phyloP scores from a whole-genome alignment of 2,329 filamentous ascomycete species.

The Tolypocladium sp. region DNA sequence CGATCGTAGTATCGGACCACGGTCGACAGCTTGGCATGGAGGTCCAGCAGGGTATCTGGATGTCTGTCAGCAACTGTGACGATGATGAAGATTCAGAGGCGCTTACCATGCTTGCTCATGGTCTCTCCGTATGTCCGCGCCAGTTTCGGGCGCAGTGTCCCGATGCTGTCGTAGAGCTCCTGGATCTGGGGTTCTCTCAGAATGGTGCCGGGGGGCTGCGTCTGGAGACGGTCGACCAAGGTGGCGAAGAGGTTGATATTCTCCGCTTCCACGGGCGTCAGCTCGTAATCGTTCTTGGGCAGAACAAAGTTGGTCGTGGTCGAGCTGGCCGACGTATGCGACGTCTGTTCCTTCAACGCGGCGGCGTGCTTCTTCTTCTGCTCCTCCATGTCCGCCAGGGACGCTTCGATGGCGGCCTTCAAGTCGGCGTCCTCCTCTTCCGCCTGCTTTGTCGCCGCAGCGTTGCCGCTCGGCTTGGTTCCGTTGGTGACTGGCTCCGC shows the following conservation, averaged over 20 bases:
- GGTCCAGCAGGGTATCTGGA: conserved; percentile 79
- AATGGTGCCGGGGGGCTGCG: conserved; percentile 91
- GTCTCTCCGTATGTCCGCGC: conserved; percentile 95
- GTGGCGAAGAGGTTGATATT: conserved; percentile 97
- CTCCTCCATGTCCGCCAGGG: conserved; percentile 92
- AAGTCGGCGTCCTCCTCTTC: conserved; percentile 91
- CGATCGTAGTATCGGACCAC: conserved; percentile 96
- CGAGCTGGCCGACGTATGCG: conserved; percentile 23
- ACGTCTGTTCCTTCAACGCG: conserved; percentile 70
- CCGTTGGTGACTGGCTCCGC: conserved; percentile 45
- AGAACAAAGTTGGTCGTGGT: conserved; percentile 43
- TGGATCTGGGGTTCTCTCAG: conserved; percentile 96
- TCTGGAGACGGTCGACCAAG: conserved; percentile 86
- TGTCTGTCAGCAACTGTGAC: conserved; percentile 7
- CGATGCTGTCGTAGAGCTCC: conserved; percentile 95
- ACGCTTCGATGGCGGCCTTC: conserved; percentile 91
- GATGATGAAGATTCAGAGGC: not conserved
- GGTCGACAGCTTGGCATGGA: conserved; percentile 90
- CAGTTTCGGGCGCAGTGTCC: conserved; percentile 83
- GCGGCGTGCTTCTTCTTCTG: conserved; percentile 89
- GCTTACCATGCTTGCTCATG: conserved; percentile 95
- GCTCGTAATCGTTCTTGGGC: conserved; percentile 88
- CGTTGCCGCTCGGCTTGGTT: conserved; percentile 25
- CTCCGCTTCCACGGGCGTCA: conserved; percentile 87
- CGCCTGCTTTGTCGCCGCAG: conserved; percentile 33